phyloP scores from a whole-genome alignment of 1,284 basidiomycete species.

The Puccinia novopanici region DNA sequence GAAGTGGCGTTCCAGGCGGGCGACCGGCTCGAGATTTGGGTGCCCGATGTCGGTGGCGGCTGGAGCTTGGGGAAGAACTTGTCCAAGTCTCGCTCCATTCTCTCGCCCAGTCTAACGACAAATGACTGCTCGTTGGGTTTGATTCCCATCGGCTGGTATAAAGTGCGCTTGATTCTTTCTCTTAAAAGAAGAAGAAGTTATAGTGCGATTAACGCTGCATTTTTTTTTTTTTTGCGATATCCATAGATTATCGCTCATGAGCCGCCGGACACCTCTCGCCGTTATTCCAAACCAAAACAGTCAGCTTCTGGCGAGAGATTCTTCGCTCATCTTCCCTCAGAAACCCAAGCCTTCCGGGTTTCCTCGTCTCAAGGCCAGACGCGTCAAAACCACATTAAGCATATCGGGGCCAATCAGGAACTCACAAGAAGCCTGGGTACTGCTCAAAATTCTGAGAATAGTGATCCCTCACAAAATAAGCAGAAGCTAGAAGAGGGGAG shows the following conservation, averaged over 20 bases:
- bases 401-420: not conserved
- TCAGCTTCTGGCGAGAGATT: not conserved
- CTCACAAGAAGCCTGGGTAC: not conserved
- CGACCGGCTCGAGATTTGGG: conserved; percentile 22
- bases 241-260: not conserved
- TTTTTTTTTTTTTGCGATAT: not conserved
- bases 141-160: conserved; percentile 35
- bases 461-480: not conserved
- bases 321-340: not conserved
- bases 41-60: not conserved
- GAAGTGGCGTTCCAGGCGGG: conserved; percentile 13
- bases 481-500: not conserved
- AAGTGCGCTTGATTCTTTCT: conserved; percentile 15
- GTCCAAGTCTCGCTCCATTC: not conserved
- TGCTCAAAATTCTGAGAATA: not conserved
- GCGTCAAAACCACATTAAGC: not conserved
- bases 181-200: not conserved
- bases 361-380: not conserved
- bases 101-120: not conserved
- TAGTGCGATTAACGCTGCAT: not conserved
- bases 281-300: not conserved
- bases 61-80: conserved; percentile 30
- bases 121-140: not conserved
- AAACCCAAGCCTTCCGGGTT: not conserved
- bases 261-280: not conserved